Conservation (phyloP, 2,329 filamentous ascomycete genomes). For the Aspergillus tamarii region DNA sequence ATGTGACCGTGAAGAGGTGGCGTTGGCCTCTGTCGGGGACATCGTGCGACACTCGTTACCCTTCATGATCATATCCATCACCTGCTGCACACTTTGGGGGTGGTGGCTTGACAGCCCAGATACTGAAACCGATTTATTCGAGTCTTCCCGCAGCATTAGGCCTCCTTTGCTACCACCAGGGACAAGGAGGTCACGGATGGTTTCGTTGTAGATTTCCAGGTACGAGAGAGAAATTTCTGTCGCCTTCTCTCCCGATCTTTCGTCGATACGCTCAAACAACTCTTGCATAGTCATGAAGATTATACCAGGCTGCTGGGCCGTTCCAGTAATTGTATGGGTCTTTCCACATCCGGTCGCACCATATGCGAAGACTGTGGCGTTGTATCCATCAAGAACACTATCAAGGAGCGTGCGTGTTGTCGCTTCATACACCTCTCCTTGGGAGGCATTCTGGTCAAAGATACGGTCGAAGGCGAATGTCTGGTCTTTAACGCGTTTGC, state of each 20-base stretch:
- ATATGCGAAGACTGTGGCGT: slow-evolving; percentile 98
- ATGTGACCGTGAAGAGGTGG: slow-evolving; percentile 94
- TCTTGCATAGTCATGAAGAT: slow-evolving; percentile 99
- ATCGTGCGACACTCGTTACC: slow-evolving; percentile 95
- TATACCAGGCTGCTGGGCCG: slow-evolving; percentile 88
- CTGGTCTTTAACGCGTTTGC: slow-evolving; percentile 95
- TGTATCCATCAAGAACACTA: slow-evolving; percentile 95
- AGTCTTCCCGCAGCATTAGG: slow-evolving; percentile 91
- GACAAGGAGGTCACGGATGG: slow-evolving; percentile 91
- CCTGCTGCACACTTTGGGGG: slow-evolving; percentile 87
- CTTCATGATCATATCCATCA: slow-evolving; percentile 98
- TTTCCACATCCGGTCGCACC: slow-evolving; percentile 98
- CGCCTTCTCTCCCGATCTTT: slow-evolving; percentile 80
- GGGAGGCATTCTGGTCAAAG: slow-evolving; percentile 92
- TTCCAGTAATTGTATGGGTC: slow-evolving; percentile 96
- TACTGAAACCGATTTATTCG: slow-evolving; percentile 89
- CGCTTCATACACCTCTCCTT: slow-evolving; percentile 91
- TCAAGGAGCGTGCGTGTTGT: slow-evolving; percentile 90
- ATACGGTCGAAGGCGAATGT: slow-evolving; percentile 96
- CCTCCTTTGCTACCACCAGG: slow-evolving; percentile 80
- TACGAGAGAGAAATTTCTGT: slow-evolving; percentile 93
- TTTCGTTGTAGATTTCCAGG: slow-evolving; percentile 98
- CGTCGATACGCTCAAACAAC: slow-evolving; percentile 92
- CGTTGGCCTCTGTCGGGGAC: slow-evolving; percentile 95
- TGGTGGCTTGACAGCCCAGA: slow-evolving; percentile 88